Conservation (phyloP, 208 protist genomes). For the Porcisia hertigi region DNA sequence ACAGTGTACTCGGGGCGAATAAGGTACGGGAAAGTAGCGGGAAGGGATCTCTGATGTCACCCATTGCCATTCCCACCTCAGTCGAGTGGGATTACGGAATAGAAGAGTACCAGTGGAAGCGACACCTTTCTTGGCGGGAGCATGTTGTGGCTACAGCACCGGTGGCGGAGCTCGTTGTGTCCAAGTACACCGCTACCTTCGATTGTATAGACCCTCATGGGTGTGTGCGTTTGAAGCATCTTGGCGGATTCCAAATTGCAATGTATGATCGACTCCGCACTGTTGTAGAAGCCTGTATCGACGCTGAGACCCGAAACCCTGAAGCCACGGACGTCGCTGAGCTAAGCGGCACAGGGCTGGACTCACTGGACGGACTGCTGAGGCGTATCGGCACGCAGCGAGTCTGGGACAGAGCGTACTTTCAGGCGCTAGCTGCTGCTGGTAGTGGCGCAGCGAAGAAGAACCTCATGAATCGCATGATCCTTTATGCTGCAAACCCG, state of each 20-base stretch:
- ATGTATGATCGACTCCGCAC: conserved; percentile 58
- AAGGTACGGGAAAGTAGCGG: neutral
- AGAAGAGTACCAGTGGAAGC: conserved; percentile 63
- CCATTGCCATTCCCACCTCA: conserved; percentile 4
- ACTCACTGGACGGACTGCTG: conserved; percentile 7
- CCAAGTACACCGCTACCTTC: conserved; percentile 66
- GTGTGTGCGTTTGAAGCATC: conserved; percentile 46
- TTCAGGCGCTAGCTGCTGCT: conserved; percentile 17
- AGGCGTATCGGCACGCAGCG: conserved; percentile 8
- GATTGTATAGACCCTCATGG: conserved; percentile 51
- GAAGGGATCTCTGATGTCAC: too few relatives aligned
- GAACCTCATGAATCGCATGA: conserved; percentile 64
- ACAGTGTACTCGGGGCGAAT: neutral
- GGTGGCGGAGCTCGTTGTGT: conserved; percentile 53
- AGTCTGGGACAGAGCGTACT: conserved; percentile 21
- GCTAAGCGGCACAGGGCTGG: neutral
- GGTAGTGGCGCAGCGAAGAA: conserved; percentile 36
- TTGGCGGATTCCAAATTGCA: conserved; percentile 63
- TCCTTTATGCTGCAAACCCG: conserved; percentile 77
- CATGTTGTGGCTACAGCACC: conserved; percentile 36
- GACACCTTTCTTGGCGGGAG: conserved; percentile 53
- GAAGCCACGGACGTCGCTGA: neutral
- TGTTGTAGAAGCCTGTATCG: conserved; percentile 40
- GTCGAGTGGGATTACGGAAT: conserved; percentile 40
- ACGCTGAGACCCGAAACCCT: neutral